These are phyloP conservation scores for Auricularia auricula-judae DNA, from an alignment of 768 basidiomycete genomes.

Conservation along the genomic window DNA sequence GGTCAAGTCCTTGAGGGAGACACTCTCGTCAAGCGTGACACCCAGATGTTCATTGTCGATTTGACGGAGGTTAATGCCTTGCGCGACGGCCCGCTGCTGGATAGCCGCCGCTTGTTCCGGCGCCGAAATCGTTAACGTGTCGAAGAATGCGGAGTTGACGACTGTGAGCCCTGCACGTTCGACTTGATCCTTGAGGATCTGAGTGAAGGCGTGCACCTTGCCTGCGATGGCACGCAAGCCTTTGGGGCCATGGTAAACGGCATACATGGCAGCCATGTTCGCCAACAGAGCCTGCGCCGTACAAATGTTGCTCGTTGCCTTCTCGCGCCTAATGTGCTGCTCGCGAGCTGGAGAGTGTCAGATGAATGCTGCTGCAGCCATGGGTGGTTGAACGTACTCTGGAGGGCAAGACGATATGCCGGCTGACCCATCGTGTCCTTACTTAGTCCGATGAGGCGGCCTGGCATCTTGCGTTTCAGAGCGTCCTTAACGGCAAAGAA, in stretches of 20 bases:
- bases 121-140: slow-evolving; percentile 70
- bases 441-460: slow-evolving; percentile 84
- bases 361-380: not conserved
- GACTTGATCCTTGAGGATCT: slow-evolving; percentile 56
- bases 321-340: slow-evolving; percentile 95
- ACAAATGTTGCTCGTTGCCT: slow-evolving; percentile 97
- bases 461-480: slow-evolving; percentile 98
- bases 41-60: slow-evolving; percentile 71
- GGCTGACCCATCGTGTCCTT: slow-evolving; percentile 74
- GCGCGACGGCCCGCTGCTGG: slow-evolving; percentile 53
- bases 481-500: slow-evolving; percentile 92
- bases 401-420: slow-evolving; percentile 87
- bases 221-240: slow-evolving; percentile 77
- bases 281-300: slow-evolving; percentile 96
- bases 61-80: slow-evolving; percentile 73
- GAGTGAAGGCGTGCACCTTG: slow-evolving; percentile 84
- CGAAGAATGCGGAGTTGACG: slow-evolving; percentile 70
- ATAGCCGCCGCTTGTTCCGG: slow-evolving; percentile 45
- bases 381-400: slow-evolving; percentile 42
- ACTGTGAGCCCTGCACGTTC: slow-evolving; percentile 65
- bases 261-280: slow-evolving; percentile 99
- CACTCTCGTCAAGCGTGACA: slow-evolving; percentile 87
- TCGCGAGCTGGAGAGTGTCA: slow-evolving; percentile 58
- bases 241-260: slow-evolving; percentile 87
- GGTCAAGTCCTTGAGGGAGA: slow-evolving; percentile 62